phyloP scores from a whole-genome alignment of 345 rosid species.

The Lumnitzera littorea region DNA sequence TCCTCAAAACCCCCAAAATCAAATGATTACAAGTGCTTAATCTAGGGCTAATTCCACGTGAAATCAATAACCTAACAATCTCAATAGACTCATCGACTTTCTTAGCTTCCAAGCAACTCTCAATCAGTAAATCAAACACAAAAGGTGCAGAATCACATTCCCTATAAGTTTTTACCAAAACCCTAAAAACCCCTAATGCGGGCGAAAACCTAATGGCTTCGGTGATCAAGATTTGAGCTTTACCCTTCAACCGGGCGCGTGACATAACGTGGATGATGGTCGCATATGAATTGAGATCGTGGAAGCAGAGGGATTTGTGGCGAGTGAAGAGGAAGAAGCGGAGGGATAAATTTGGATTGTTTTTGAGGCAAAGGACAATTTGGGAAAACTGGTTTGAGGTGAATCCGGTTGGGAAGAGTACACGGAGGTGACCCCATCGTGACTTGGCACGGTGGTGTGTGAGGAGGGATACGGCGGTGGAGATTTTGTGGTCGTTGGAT shows the following conservation, averaged over 20 bases:
- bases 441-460: conserved; percentile 77
- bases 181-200: conserved; percentile 8
- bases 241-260: conserved; percentile 60
- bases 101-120: conserved; percentile 55
- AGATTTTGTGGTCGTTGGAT: conserved; percentile 15
- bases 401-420: conserved; percentile 48
- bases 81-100: conserved; percentile 47
- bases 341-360: conserved; percentile 63
- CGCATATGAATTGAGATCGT: conserved; percentile 45
- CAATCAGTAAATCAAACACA: conserved; percentile 67
- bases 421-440: conserved; percentile 64
- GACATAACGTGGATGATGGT: conserved; percentile 59
- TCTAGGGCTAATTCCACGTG: conserved; percentile 47
- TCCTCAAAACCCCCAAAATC: conserved; percentile 36
- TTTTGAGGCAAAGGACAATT: conserved; percentile 38
- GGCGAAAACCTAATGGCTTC: conserved; percentile 34
- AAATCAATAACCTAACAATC: conserved; percentile 49
- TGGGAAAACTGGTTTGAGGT: conserved; percentile 59
- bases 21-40: conserved; percentile 54
- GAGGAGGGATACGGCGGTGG: conserved; percentile 57
- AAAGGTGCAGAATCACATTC: conserved; percentile 88
- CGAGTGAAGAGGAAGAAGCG: conserved; percentile 67
- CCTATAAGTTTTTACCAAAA: conserved; percentile 40
- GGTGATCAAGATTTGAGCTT: conserved; percentile 37
- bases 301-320: conserved; percentile 52